phyloP scores from a whole-genome alignment of 2,329 filamentous ascomycete species.

The Colletotrichum sp. region DNA sequence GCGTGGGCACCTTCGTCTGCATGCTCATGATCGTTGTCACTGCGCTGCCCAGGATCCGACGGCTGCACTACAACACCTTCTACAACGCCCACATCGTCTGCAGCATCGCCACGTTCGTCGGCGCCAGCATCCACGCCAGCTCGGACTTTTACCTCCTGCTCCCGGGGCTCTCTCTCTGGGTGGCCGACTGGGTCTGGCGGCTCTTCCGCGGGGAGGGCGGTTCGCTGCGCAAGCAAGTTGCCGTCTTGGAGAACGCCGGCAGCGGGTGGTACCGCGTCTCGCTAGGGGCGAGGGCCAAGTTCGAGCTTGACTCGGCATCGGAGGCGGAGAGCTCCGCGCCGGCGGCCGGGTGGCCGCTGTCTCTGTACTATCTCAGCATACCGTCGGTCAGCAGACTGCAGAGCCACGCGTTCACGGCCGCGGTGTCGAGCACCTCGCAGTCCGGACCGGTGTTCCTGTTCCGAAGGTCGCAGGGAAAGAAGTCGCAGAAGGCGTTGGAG shows the following conservation, averaged over 20 bases:
- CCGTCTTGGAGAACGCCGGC: not conserved
- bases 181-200: constrained; percentile 13
- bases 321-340: not conserved
- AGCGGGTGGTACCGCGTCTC: not conserved
- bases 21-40: constrained; percentile 11
- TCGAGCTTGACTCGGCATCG: not conserved
- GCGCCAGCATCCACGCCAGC: constrained; percentile 16
- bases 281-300: not conserved
- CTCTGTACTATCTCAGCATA: constrained; percentile 9
- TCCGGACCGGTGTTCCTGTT: constrained; percentile 8
- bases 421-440: not conserved
- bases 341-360: not conserved
- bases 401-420: constrained; percentile 22
- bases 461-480: not conserved
- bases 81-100: constrained; percentile 18
- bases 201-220: constrained; percentile 9
- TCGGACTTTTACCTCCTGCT: constrained; percentile 23
- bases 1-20: not conserved
- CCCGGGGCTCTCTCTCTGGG: constrained; percentile 11
- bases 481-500: not conserved
- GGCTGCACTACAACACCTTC: constrained; percentile 20
- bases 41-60: constrained; percentile 12
- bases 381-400: constrained; percentile 15
- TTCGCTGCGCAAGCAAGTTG: not conserved
- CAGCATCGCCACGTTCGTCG: constrained; percentile 3